phyloP scores from a whole-genome alignment of 129 eudicot genomes.

The Artemisia tridentata region DNA sequence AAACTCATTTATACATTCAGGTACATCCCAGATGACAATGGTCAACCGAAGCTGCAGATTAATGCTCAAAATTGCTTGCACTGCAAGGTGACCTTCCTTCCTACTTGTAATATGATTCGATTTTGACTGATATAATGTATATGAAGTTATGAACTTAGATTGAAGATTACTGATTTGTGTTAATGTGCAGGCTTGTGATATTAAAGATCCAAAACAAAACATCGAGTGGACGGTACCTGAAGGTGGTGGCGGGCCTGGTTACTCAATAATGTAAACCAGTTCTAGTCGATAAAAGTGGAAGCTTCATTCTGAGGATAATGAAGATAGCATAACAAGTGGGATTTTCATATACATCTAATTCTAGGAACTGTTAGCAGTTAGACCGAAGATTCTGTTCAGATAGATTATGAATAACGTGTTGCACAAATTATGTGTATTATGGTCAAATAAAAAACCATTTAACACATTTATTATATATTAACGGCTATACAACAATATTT shows the following conservation, averaged over 20 bases:
- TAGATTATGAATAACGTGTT: neutral
- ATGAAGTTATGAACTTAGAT: neutral
- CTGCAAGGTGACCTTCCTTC: slow-evolving; percentile 65
- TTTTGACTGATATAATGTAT: neutral
- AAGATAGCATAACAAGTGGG: slow-evolving; percentile 14
- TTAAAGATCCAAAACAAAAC: slow-evolving; percentile 93
- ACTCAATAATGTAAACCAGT: slow-evolving; percentile 67
- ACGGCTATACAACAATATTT: neutral
- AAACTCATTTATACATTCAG: slow-evolving; percentile 32
- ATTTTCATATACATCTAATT: neutral
- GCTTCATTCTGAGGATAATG: neutral
- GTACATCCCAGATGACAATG: slow-evolving; percentile 70
- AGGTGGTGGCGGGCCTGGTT: slow-evolving; percentile 98
- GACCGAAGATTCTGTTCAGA: neutral
- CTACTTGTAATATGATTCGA: neutral
- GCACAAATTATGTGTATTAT: neutral
- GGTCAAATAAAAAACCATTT: neutral
- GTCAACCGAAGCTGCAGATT: slow-evolving; percentile 80
- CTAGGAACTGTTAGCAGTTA: neutral
- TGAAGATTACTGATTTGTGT: slow-evolving; percentile 14
- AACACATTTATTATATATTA: neutral
- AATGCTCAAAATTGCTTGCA: slow-evolving; percentile 98
- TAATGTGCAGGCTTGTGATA: slow-evolving; percentile 80
- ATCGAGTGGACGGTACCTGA: slow-evolving; percentile 97
- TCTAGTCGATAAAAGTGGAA: neutral